Evolutionary conservation across 208 protist species (phyloP).

Genomic region (Crithidia bombi): DNA sequence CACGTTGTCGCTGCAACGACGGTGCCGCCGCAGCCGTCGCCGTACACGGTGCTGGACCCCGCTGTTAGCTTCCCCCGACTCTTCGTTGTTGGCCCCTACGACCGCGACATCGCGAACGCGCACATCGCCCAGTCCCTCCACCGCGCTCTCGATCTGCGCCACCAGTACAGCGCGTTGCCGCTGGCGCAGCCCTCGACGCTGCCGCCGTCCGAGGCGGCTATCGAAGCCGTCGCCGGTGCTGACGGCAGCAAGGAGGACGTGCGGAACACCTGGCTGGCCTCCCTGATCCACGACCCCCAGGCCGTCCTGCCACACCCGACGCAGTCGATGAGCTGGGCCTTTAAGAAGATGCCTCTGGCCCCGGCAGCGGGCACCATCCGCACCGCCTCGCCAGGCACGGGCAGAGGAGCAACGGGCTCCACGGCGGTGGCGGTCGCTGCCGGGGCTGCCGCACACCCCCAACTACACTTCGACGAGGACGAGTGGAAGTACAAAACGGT

Average conservation of each 20-base stretch:
- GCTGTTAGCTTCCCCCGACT: conserved; percentile 72
- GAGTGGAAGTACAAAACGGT: conserved; percentile 94
- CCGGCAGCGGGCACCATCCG: background rate
- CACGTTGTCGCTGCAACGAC: background rate
- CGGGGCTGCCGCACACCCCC: conserved; percentile 1
- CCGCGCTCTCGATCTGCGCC: conserved; percentile 75
- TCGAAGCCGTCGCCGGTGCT: background rate
- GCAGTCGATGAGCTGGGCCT: conserved; percentile 46
- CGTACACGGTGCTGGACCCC: conserved; percentile 73
- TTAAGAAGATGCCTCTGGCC: conserved; percentile 28
- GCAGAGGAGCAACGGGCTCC: background rate
- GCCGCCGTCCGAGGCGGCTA: conserved; percentile 1
- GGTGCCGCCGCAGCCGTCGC: conserved; percentile 23
- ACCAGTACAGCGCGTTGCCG: conserved; percentile 55
- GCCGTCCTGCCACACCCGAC: conserved; percentile 36
- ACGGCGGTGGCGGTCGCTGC: background rate
- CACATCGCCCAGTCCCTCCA: conserved; percentile 68
- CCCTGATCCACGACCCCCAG: conserved; percentile 42
- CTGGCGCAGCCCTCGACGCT: conserved; percentile 13
- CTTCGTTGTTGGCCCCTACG: conserved; percentile 59
- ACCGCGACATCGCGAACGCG: conserved; percentile 72
- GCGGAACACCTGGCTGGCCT: conserved; percentile 35
- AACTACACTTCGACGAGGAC: conserved; percentile 73
- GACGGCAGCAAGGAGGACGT: conserved; percentile 27
- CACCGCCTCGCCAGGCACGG: background rate